A percentile compares a stretch with the other conserved stretches of the same genome.
phyloP scores from a whole-genome alignment of 768 basidiomycete species.

The Sporobolomyces pararoseus region DNA sequence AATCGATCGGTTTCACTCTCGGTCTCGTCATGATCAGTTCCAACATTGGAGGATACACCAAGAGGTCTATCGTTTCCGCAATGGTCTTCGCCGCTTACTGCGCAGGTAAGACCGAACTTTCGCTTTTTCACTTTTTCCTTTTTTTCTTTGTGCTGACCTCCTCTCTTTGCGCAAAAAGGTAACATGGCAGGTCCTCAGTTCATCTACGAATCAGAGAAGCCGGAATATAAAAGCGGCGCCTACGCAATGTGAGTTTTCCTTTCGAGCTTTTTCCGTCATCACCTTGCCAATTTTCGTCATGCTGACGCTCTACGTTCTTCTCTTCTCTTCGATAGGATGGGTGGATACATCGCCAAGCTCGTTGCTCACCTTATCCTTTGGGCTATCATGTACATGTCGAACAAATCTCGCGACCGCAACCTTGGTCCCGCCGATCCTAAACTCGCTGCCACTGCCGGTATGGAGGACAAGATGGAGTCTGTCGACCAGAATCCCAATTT shows the following conservation, averaged over 20 bases:
- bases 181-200: slow-evolving; percentile 43
- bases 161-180: slow-evolving; percentile 31
- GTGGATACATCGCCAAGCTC: slow-evolving; percentile 22
- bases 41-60: slow-evolving; percentile 36
- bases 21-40: slow-evolving; percentile 50
- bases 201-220: slow-evolving; percentile 45
- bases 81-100: slow-evolving; percentile 49
- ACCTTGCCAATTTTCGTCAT: no score
- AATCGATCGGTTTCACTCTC: slow-evolving; percentile 49
- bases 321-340: slow-evolving; percentile 2
- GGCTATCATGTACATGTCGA: slow-evolving; percentile 46
- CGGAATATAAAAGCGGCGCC: slow-evolving; percentile 43
- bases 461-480: slow-evolving; percentile 48
- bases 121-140: background rate
- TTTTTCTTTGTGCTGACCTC: no score
- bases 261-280: no score
- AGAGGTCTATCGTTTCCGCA: slow-evolving; percentile 43
- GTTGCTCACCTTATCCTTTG: slow-evolving; percentile 17
- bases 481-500: slow-evolving; percentile 30
- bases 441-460: slow-evolving; percentile 48
- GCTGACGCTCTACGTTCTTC: background rate
- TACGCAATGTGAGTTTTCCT: slow-evolving; percentile 22
- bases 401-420: slow-evolving; percentile 45
- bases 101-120: slow-evolving; percentile 12
- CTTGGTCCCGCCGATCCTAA: slow-evolving; percentile 47